Evolutionary conservation across 225 moss, liverwort and hornwort species (phyloP), one percentile per base, ranked within the genome.

Genomic region (Thuidium tamariscinum): DNA sequence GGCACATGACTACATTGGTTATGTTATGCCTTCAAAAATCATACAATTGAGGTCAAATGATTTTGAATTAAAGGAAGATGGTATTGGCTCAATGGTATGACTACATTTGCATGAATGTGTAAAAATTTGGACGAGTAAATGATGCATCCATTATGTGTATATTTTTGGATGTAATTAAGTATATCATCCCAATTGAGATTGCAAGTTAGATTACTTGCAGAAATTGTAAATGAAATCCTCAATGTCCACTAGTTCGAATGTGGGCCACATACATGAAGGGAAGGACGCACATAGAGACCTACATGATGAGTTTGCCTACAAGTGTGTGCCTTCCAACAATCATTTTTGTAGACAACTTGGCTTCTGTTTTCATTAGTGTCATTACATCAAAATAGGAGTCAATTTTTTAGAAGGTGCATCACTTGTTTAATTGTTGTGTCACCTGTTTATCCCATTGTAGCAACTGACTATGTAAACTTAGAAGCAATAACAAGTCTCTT

Each of bases 311-410:
- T 2, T 27, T 10, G 29, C 44, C 10, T 72, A 29, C 29, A 2
- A 46, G 0, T 26, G 27, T n/a, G n/a, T 0, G 0, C 1, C 3
- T 29, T 71, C 5, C 29, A 0, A 0, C 5, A 71, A 3, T 18
- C 10, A 46, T 44, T 29, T 42, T 29, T 3, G 2, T 42, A 44
- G 10, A 10, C 44, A 10, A 71, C 1, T 2, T 0, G 2, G 3
- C 3, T 17, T 2, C 16, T 27, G 16, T 16, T 44, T 72, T 1
- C 2, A 5, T 3, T 10, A 3, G 1, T 46, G 5, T 44, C 3
- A 10, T 44, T 10, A 71, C 0, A 1, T 71, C 1, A 0, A 20
- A 19, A 72, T n/a, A n/a, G n/a, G n/a, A n/a, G n/a, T n/a, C n/a
- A n/a, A n/a, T n/a, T n/a, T n/a, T n/a, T n/a, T n/a, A n/a, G n/a